A percentile compares a stretch with the other conserved stretches of the same genome.
phyloP scores from a whole-genome alignment of 441 rosid species.

The Manihot esculenta region DNA sequence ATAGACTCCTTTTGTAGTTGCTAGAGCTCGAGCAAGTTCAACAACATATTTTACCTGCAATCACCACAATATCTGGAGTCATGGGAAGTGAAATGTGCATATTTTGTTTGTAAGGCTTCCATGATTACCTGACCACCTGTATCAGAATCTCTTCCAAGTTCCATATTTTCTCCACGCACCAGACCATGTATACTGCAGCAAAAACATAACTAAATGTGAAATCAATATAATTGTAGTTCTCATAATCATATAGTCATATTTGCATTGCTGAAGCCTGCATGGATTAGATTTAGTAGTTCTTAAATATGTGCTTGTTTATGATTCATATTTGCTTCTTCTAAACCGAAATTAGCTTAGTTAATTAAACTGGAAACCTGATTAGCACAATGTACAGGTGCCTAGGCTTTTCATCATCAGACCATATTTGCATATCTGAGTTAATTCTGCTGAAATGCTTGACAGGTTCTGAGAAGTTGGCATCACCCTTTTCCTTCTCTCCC shows the following conservation, averaged over 20 bases:
- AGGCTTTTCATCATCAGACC: constrained; percentile 53
- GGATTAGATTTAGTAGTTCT: not conserved
- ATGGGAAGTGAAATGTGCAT: not conserved
- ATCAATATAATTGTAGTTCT: not conserved
- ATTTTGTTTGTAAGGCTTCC: not conserved
- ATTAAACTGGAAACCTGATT: constrained; percentile 40
- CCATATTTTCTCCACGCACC: constrained; percentile 82
- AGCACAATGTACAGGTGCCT: constrained; percentile 59
- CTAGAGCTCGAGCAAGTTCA: constrained; percentile 70
- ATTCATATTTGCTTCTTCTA: too few relatives aligned
- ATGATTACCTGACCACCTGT: constrained; percentile 71
- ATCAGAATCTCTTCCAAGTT: constrained; percentile 80
- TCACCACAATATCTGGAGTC: not conserved
- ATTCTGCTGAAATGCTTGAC: constrained; percentile 34
- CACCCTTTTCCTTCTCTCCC: constrained; percentile 72
- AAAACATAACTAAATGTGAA: not conserved
- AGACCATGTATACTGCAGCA: constrained; percentile 57
- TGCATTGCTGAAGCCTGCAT: not conserved
- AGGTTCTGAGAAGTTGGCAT: constrained; percentile 29
- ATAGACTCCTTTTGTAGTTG: constrained; percentile 52
- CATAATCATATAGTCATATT: not conserved
- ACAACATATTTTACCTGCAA: constrained; percentile 70
- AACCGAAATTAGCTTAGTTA: too few relatives aligned
- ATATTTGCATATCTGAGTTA: constrained; percentile 48
- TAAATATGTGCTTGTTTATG: not conserved